Conservation (phyloP, 352 stramenopile genomes). For the Phytopythium delawarense region DNA sequence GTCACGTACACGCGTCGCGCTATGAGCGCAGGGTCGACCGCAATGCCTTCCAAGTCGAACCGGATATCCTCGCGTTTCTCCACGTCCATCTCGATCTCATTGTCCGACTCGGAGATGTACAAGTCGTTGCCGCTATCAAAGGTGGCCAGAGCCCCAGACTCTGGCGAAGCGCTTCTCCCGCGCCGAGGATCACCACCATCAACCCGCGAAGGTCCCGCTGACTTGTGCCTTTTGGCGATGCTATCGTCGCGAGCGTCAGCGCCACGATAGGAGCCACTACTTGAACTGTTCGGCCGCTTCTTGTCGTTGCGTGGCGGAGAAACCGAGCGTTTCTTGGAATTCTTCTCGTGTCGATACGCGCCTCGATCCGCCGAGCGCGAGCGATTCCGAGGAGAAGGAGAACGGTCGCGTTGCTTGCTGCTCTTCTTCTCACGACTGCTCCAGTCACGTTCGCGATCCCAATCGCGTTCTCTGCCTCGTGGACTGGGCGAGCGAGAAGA, state of each 20-base stretch:
- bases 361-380: conserved; percentile 3
- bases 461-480: conserved; percentile 12
- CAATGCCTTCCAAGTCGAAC: conserved; percentile 34
- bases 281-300: not conserved
- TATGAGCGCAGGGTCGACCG: conserved; percentile 33
- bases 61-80: conserved; percentile 42
- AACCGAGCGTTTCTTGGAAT: not conserved
- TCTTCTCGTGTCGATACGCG: not conserved
- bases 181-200: conserved; percentile 1
- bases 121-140: conserved; percentile 33
- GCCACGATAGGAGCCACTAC: not conserved
- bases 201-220: not conserved
- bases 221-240: conserved; percentile 23
- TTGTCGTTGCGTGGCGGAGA: not conserved
- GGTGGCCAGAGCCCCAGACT: conserved; percentile 13
- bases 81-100: conserved; percentile 24
- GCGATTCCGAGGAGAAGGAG: conserved; percentile 4
- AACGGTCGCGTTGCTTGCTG: conserved; percentile 10
- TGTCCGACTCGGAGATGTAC: conserved; percentile 48
- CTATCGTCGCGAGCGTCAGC: not conserved
- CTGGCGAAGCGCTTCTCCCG: conserved; percentile 2
- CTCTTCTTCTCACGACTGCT: not conserved
- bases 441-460: conserved; percentile 3
- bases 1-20: conserved; percentile 52
- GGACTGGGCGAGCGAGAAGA: conserved; percentile 5